A percentile compares a stretch with the other conserved stretches of the same genome.
Evolutionary conservation across 257 asterid species (phyloP).

Genomic region (Forsythia suspensa): DNA sequence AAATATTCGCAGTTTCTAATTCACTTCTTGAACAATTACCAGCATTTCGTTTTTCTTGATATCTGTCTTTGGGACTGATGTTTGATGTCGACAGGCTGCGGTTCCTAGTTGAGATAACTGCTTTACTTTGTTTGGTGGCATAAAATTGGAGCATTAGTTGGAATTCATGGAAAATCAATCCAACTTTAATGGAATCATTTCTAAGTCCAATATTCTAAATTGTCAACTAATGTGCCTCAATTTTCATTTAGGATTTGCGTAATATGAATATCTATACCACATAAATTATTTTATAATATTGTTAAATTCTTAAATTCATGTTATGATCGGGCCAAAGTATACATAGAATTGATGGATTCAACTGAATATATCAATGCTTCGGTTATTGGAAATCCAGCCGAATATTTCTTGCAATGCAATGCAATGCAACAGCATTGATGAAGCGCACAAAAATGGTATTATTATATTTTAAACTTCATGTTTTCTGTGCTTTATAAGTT

Average conservation of each 20-base stretch:
- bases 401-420: no score
- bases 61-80: neutral
- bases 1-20: neutral
- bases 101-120: neutral
- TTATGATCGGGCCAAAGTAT: no score
- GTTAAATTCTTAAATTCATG: no score
- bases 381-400: no score
- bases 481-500: no score
- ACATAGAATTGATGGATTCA: no score
- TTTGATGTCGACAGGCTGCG: neutral
- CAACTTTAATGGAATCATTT: neutral
- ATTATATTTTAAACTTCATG: no score
- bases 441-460: no score
- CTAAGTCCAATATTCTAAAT: neutral
- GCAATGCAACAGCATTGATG: no score
- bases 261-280: neutral
- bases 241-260: neutral
- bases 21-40: neutral
- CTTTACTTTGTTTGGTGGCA: neutral
- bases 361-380: no score
- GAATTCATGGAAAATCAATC: neutral
- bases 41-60: neutral
- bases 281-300: no score
- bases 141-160: neutral
- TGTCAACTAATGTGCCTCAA: neutral